phyloP scores from a whole-genome alignment of 176 grass and related monocot species.

The Panicum miliaceum region DNA sequence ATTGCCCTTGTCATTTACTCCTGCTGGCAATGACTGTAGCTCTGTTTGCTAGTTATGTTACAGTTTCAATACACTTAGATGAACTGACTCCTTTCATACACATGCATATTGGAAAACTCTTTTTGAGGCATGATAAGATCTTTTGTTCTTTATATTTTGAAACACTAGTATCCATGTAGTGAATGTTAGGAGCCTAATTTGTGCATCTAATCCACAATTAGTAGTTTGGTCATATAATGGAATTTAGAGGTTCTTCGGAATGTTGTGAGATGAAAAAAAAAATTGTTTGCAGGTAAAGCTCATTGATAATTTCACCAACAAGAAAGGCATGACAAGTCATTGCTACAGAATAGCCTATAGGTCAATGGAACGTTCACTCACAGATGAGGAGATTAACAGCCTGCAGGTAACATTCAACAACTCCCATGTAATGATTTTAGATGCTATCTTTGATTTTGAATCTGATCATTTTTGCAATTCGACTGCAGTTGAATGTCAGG shows the following conservation, averaged over 20 bases:
- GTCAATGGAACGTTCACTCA: constrained; percentile 88
- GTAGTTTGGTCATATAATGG: constrained; percentile 7
- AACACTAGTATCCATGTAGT: constrained; percentile 6
- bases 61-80: constrained; percentile 9
- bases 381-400: constrained; percentile 87
- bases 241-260: not conserved
- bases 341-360: constrained; percentile 94
- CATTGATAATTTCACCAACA: constrained; percentile 97
- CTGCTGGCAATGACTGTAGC: not conserved
- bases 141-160: constrained; percentile 2
- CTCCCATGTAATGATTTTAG: not conserved
- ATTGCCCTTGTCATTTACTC: not conserved
- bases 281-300: constrained; percentile 67
- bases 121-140: not conserved
- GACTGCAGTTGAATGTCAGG: constrained; percentile 78
- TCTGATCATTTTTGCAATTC: constrained; percentile 43
- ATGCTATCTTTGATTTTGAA: not conserved
- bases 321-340: constrained; percentile 98
- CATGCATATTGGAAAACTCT: not conserved
- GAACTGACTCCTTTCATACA: not conserved
- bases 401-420: constrained; percentile 64
- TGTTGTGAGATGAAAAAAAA: not conserved
- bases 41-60: not conserved
- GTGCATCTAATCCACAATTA: not conserved
- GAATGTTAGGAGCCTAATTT: constrained; percentile 7